These are phyloP conservation scores for Haberlea rhodopensis DNA, from an alignment of 257 asterid species.

Conservation along the genomic window DNA sequence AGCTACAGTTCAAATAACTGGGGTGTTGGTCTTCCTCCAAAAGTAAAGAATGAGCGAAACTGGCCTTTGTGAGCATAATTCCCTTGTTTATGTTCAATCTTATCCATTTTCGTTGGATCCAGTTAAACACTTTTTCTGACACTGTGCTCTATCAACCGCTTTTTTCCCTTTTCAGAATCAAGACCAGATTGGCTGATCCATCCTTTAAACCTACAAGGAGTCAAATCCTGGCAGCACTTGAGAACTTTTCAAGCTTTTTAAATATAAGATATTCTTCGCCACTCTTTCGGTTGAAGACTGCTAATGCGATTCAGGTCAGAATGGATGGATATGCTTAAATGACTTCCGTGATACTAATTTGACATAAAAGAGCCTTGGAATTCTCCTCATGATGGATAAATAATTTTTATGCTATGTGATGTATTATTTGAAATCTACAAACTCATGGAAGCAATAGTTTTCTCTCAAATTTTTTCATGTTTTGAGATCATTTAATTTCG, in stretches of 20 bases:
- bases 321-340: neutral
- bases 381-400: neutral
- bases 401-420: neutral
- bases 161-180: conserved; percentile 49
- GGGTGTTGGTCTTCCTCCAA: conserved; percentile 97
- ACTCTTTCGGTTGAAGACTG: conserved; percentile 75
- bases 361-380: neutral
- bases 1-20: conserved; percentile 84
- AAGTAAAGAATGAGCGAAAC: conserved; percentile 68
- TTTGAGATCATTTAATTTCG: neutral
- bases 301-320: conserved; percentile 74
- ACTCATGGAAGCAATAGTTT: no score
- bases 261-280: conserved; percentile 91
- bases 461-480: neutral
- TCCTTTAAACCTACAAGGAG: conserved; percentile 64
- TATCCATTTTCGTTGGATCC: neutral
- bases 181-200: conserved; percentile 75
- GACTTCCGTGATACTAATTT: neutral
- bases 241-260: conserved; percentile 56
- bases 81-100: conserved; percentile 1
- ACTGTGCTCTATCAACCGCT: conserved; percentile 2
- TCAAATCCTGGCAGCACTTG: conserved; percentile 79
- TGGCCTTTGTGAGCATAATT: conserved; percentile 78
- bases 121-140: neutral
- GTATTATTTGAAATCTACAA: neutral